Evolutionary conservation across 768 basidiomycete genomes (phyloP).

Genomic region (Tephrocybe sp.): DNA sequence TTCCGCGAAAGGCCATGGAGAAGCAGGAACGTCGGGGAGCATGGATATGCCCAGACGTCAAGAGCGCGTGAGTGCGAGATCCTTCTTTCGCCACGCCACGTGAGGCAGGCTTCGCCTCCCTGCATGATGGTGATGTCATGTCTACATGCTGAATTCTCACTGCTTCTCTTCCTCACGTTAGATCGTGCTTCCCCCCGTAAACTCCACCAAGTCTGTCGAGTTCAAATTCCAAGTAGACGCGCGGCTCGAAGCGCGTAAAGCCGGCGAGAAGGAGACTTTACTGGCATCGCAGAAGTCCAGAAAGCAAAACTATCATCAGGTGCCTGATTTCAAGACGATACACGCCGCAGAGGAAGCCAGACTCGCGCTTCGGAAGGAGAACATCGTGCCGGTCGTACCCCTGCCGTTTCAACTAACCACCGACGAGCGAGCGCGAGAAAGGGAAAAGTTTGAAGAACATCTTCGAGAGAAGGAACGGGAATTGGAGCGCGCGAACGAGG

Average conservation of each 20-base stretch:
- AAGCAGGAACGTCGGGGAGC: conserved; percentile 1
- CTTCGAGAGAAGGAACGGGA: conserved; percentile 58
- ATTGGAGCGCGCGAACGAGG: conserved; percentile 45
- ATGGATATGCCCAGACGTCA: conserved; percentile 4
- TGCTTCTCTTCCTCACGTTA: conserved; percentile 7
- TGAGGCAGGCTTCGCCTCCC: not conserved
- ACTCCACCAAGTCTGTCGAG: conserved; percentile 45
- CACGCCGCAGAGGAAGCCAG: conserved; percentile 51
- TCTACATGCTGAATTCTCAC: conserved; percentile 5
- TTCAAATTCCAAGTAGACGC: conserved; percentile 56
- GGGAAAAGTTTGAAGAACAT: conserved; percentile 62
- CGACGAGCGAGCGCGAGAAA: conserved; percentile 56
- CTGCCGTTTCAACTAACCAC: conserved; percentile 49
- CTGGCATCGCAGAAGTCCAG: conserved; percentile 17
- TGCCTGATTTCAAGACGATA: conserved; percentile 53
- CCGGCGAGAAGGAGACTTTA: conserved; percentile 30
- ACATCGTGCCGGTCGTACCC: conserved; percentile 48
- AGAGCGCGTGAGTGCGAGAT: conserved; percentile 14
- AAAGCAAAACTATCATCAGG: conserved; percentile 15
- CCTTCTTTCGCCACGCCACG: conserved; percentile 11
- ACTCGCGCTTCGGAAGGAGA: conserved; percentile 44
- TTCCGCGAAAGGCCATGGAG: conserved; percentile 4
- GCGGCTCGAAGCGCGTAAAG: conserved; percentile 47
- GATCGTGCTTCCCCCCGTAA: conserved; percentile 21
- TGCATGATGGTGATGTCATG: conserved; percentile 8